These are phyloP conservation scores for Ceratocystis destructans DNA, from an alignment of 2,329 filamentous ascomycete genomes.

Conservation along the genomic window DNA sequence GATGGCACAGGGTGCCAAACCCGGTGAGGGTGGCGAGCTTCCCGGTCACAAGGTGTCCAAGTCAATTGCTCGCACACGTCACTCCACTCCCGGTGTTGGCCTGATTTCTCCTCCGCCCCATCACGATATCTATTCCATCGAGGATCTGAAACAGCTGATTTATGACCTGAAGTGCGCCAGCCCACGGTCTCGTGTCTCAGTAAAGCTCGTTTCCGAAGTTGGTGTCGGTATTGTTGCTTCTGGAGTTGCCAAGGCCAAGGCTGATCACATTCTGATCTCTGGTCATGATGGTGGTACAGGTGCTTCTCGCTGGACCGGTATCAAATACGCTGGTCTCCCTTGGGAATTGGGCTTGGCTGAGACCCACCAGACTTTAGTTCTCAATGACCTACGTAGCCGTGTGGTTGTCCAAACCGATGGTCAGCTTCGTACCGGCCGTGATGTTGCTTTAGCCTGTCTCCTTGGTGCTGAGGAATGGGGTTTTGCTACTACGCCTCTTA, in stretches of 20 bases:
- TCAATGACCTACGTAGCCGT: slow-evolving; percentile 90
- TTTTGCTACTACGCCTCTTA: slow-evolving; percentile 85
- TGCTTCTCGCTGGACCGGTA: slow-evolving; percentile 94
- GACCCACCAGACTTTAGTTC: slow-evolving; percentile 88
- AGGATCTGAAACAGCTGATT: slow-evolving; percentile 94
- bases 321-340: slow-evolving; percentile 93
- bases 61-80: slow-evolving; percentile 83
- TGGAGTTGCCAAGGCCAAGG: slow-evolving; percentile 94
- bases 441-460: slow-evolving; percentile 86
- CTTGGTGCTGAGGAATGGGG: slow-evolving; percentile 98
- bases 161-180: slow-evolving; percentile 97
- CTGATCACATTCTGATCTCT: slow-evolving; percentile 91
- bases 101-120: slow-evolving; percentile 92
- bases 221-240: slow-evolving; percentile 96
- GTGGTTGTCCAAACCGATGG: slow-evolving; percentile 94
- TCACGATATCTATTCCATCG: slow-evolving; percentile 97
- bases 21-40: slow-evolving; percentile 91
- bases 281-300: slow-evolving; percentile 95
- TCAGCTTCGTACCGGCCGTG: slow-evolving; percentile 80
- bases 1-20: slow-evolving; percentile 98
- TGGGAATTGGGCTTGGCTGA: slow-evolving; percentile 96
- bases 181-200: slow-evolving; percentile 79
- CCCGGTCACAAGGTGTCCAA: slow-evolving; percentile 94
- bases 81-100: slow-evolving; percentile 91
- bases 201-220: slow-evolving; percentile 95